Evolutionary conservation across 2,329 filamentous ascomycete species (phyloP).

Genomic region (Stachybotrys chartarum): DNA sequence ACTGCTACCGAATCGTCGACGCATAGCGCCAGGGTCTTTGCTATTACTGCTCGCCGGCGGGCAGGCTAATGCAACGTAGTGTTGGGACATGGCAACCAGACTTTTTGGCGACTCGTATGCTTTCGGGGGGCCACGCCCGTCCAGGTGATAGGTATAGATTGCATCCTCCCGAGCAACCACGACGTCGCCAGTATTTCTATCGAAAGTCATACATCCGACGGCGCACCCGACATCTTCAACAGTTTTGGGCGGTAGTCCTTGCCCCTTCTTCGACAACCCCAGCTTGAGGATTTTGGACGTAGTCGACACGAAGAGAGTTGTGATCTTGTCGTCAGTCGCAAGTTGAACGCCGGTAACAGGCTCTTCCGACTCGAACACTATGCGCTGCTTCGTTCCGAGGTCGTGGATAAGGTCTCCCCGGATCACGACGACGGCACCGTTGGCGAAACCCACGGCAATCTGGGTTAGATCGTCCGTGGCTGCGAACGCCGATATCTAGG

Average conservation of each 20-base stretch:
- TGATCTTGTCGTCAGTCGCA: conserved; percentile 49
- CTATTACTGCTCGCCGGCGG: conserved; percentile 56
- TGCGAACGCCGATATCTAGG: conserved; percentile 76
- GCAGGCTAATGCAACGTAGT: conserved; percentile 83
- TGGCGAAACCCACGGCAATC: conserved; percentile 90
- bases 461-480: conserved; percentile 84
- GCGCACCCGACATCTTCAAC: conserved; percentile 86
- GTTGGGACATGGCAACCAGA: conserved; percentile 67
- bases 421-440: conserved; percentile 88
- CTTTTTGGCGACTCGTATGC: conserved; percentile 90
- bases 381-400: conserved; percentile 85
- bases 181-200: conserved; percentile 72
- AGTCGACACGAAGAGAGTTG: conserved; percentile 86
- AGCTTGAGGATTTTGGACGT: conserved; percentile 82
- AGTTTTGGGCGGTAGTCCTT: conserved; percentile 80
- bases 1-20: conserved; percentile 64
- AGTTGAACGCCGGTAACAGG: conserved; percentile 90
- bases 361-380: conserved; percentile 94
- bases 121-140: conserved; percentile 79
- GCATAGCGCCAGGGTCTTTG: conserved; percentile 51
- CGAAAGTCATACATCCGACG: conserved; percentile 90
- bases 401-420: conserved; percentile 93
- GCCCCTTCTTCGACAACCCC: conserved; percentile 78
- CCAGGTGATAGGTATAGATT: conserved; percentile 83
- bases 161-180: conserved; percentile 93